These are phyloP conservation scores for Thelonectria rubi DNA, from an alignment of 2,329 filamentous ascomycete species.

Conservation along the genomic window DNA sequence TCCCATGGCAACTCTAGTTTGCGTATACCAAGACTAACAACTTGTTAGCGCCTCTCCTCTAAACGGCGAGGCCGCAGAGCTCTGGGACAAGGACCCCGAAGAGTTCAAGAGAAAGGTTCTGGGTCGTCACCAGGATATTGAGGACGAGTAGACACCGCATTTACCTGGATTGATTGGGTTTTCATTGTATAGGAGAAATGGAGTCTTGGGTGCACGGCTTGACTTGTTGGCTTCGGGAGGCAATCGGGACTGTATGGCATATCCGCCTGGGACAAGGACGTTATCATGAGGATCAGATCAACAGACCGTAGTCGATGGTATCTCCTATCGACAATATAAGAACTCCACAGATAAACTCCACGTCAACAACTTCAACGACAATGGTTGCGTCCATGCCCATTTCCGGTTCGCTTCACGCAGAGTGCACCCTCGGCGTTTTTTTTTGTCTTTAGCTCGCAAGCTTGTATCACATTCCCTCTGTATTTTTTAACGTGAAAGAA, in stretches of 20 bases:
- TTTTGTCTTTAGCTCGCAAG: slow-evolving; percentile 39
- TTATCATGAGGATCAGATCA: slow-evolving; percentile 36
- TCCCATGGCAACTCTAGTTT: background rate
- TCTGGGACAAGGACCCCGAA: slow-evolving; percentile 89
- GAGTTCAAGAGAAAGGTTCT: slow-evolving; percentile 85
- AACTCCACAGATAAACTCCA: slow-evolving; percentile 35
- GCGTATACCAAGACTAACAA: slow-evolving; percentile 32
- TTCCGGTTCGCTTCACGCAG: slow-evolving; percentile 40
- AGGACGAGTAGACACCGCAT: slow-evolving; percentile 62
- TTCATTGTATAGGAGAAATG: slow-evolving; percentile 49
- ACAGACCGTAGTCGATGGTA: slow-evolving; percentile 42
- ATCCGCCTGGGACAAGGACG: slow-evolving; percentile 34
- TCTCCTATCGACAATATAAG: slow-evolving; percentile 40
- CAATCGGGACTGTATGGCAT: slow-evolving; percentile 47
- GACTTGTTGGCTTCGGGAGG: slow-evolving; percentile 45
- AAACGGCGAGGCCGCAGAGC: slow-evolving; percentile 93
- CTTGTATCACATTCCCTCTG: slow-evolving; percentile 50
- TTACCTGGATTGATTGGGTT: slow-evolving; percentile 32
- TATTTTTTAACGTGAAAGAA: slow-evolving; percentile 52
- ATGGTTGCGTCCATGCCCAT: slow-evolving; percentile 34
- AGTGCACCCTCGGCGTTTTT: slow-evolving; percentile 39
- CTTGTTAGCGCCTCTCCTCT: slow-evolving; percentile 77
- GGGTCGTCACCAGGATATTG: slow-evolving; percentile 69
- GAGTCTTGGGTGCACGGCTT: slow-evolving; percentile 52
- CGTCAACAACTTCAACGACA: slow-evolving; percentile 33